These are phyloP conservation scores for Lophiotrema nucula DNA, from an alignment of 495 filamentous ascomycete species.

Conservation along the genomic window DNA sequence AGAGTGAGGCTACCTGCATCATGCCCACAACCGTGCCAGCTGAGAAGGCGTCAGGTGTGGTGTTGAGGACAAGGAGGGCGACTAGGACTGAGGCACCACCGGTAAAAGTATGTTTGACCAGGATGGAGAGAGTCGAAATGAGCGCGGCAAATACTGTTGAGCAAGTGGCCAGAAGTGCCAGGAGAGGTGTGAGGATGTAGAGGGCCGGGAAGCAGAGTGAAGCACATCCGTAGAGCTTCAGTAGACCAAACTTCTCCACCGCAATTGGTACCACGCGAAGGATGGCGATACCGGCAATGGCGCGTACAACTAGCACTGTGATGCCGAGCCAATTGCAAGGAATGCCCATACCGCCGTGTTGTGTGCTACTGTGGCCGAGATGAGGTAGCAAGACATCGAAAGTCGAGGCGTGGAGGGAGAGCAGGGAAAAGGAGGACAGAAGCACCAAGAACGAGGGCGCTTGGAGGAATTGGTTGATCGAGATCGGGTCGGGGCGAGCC, in stretches of 20 bases:
- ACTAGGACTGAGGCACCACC: slow-evolving; percentile 44
- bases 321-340: slow-evolving; percentile 45
- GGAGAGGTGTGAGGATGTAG: slow-evolving; percentile 43
- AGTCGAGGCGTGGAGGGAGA: slow-evolving; percentile 47
- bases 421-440: slow-evolving; percentile 45
- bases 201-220: slow-evolving; percentile 45
- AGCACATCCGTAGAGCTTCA: slow-evolving; percentile 43
- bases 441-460: slow-evolving; percentile 48
- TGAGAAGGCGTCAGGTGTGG: slow-evolving; percentile 47
- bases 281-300: slow-evolving; percentile 41
- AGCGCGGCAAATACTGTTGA: slow-evolving; percentile 36
- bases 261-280: slow-evolving; percentile 36
- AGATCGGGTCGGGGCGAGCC: slow-evolving; percentile 42
- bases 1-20: slow-evolving; percentile 44
- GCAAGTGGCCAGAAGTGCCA: slow-evolving; percentile 37
- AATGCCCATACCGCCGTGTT: slow-evolving; percentile 47
- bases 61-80: slow-evolving; percentile 45
- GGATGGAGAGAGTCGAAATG: slow-evolving; percentile 41
- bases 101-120: slow-evolving; percentile 45
- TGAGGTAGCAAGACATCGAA: slow-evolving; percentile 49
- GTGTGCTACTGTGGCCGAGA: slow-evolving; percentile 45
- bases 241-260: slow-evolving; percentile 42
- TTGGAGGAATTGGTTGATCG: slow-evolving; percentile 44
- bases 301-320: slow-evolving; percentile 40
- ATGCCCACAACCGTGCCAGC: slow-evolving; percentile 50